Conservation (phyloP, 805 yeast genomes). For the Suhomyces faveliae region DNA sequence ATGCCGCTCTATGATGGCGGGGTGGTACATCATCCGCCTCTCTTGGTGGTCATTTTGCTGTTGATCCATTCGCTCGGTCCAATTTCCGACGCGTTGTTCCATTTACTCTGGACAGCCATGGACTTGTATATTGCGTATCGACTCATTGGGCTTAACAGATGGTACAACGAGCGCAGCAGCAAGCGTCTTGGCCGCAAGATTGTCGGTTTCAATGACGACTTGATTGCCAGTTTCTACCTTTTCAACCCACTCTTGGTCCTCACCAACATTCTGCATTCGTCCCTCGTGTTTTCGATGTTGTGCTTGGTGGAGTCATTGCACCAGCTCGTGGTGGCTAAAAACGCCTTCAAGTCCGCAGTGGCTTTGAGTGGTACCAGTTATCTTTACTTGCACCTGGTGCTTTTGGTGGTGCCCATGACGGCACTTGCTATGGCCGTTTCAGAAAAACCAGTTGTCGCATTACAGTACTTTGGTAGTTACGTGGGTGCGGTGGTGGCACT, state of each 20-base stretch:
- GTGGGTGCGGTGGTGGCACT: slow-evolving; percentile 16
- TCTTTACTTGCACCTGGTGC: slow-evolving; percentile 60
- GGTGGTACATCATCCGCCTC: slow-evolving; percentile 81
- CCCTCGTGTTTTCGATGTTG: slow-evolving; percentile 60
- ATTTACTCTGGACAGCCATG: slow-evolving; percentile 51
- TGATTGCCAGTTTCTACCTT: slow-evolving; percentile 62
- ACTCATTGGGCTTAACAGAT: slow-evolving; percentile 49
- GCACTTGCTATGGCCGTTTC: slow-evolving; percentile 29
- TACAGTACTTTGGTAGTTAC: slow-evolving; percentile 18
- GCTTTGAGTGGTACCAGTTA: slow-evolving; percentile 63
- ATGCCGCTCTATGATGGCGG: slow-evolving; percentile 80
- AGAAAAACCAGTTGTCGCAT: neutral
- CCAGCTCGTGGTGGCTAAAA: slow-evolving; percentile 41
- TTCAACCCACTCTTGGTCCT: slow-evolving; percentile 80
- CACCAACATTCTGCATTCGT: slow-evolving; percentile 66
- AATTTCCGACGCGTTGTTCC: slow-evolving; percentile 16
- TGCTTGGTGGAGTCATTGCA: slow-evolving; percentile 48
- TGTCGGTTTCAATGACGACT: slow-evolving; percentile 35
- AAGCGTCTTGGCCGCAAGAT: slow-evolving; percentile 11
- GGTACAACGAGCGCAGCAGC: slow-evolving; percentile 31
- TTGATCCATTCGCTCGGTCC: slow-evolving; percentile 25
- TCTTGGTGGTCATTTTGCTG: slow-evolving; percentile 55
- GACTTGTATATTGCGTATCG: slow-evolving; percentile 61
- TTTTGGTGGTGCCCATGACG: slow-evolving; percentile 58
- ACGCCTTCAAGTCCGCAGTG: slow-evolving; percentile 45